Percentiles rank a stretch among this genome's conserved stretches.
Evolutionary conservation across 768 basidiomycete species (phyloP).

Genomic region (Leccinum sublutescens): DNA sequence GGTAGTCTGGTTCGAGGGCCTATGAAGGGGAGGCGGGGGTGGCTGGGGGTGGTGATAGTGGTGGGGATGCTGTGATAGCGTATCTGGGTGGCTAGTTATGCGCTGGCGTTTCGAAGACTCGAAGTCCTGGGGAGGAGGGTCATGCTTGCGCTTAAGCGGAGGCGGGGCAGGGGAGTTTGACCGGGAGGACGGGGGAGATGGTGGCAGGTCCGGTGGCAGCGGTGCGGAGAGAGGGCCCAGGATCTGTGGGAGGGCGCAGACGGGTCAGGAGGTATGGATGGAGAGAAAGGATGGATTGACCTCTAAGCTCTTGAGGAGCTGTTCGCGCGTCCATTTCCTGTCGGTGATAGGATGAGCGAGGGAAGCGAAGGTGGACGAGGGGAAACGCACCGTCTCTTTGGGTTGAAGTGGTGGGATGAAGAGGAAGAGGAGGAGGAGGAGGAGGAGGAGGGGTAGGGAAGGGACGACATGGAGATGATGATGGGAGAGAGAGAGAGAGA

Average conservation of each 20-base stretch:
- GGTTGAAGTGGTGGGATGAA: constrained; percentile 13
- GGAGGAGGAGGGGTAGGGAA: constrained; percentile 29
- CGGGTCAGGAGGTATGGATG: constrained; percentile 18
- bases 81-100: constrained; percentile 23
- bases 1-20: constrained; percentile 23
- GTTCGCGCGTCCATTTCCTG: constrained; percentile 36
- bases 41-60: constrained; percentile 30
- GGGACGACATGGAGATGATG: constrained; percentile 36
- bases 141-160: constrained; percentile 40
- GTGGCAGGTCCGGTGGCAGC: constrained; percentile 45
- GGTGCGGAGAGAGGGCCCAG: constrained; percentile 38
- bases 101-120: constrained; percentile 34
- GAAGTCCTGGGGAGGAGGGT: constrained; percentile 22
- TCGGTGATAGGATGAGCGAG: constrained; percentile 24
- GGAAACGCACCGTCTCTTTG: constrained; percentile 35
- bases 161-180: constrained; percentile 39
- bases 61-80: constrained; percentile 28
- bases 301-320: constrained; percentile 41
- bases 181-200: constrained; percentile 46
- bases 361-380: constrained; percentile 9
- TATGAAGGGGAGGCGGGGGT: constrained; percentile 17
- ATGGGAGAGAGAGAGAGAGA: constrained; percentile 30
- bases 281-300: constrained; percentile 23
- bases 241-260: constrained; percentile 32
- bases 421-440: constrained; percentile 14